These are phyloP conservation scores for Dactylellina drechsleri DNA, from an alignment of 2,329 filamentous ascomycete genomes.

Conservation along the genomic window DNA sequence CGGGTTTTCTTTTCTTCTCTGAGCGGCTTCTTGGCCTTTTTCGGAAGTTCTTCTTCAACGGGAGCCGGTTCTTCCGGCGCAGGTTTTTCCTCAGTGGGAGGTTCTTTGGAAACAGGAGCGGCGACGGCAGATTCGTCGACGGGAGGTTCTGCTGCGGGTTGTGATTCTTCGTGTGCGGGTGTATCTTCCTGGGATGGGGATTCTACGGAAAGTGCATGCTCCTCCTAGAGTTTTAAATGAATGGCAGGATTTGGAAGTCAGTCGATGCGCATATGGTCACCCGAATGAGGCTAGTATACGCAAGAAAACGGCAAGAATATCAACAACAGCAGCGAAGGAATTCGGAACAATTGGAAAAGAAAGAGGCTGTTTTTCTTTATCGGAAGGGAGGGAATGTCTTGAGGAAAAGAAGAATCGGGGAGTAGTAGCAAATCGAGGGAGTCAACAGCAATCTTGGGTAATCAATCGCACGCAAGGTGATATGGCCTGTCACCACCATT, in stretches of 20 bases:
- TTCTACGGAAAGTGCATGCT: constrained; percentile 10
- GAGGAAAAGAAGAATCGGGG: constrained; percentile 9
- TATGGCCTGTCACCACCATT: constrained; percentile 7
- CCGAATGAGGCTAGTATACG: constrained; percentile 48
- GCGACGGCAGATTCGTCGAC: constrained; percentile 25
- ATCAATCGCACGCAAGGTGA: constrained; percentile 19
- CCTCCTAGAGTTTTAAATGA: constrained; percentile 44
- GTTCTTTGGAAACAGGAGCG: constrained; percentile 9
- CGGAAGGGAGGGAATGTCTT: neutral
- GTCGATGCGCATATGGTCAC: constrained; percentile 26
- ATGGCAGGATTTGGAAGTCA: constrained; percentile 25
- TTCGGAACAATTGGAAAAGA: constrained; percentile 27
- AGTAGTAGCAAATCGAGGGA: neutral
- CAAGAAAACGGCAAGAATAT: constrained; percentile 32
- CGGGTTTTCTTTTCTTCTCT: constrained; percentile 44
- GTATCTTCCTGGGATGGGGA: constrained; percentile 28
- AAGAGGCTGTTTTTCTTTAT: constrained; percentile 8
- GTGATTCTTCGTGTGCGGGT: constrained; percentile 24
- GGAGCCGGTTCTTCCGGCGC: constrained; percentile 43
- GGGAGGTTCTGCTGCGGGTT: constrained; percentile 28
- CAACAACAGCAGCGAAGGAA: constrained; percentile 35
- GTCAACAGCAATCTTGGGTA: constrained; percentile 14
- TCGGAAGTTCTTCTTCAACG: constrained; percentile 30
- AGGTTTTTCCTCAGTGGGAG: constrained; percentile 18
- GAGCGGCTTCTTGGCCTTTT: constrained; percentile 28